phyloP scores from a whole-genome alignment of 78 protist species.

The Dictyostelium purpureum region DNA sequence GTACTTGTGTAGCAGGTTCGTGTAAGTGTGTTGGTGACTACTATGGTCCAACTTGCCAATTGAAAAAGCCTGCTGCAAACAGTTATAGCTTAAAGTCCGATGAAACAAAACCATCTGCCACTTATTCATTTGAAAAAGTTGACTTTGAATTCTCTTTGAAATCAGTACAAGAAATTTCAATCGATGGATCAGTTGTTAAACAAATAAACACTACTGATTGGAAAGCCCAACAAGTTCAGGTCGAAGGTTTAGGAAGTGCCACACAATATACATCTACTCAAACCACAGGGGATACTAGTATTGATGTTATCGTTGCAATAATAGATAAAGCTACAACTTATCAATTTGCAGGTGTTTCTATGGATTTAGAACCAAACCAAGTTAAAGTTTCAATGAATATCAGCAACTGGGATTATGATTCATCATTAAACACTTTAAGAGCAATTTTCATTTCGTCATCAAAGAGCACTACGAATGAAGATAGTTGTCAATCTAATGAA shows the following conservation, averaged over 20 bases:
- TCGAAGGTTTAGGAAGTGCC: not conserved
- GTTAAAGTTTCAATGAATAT: constrained; percentile 29
- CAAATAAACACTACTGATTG: not conserved
- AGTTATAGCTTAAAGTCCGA: not conserved
- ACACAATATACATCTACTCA: not conserved
- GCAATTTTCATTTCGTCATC: not conserved
- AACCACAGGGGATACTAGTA: not conserved
- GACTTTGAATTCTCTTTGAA: constrained; percentile 1
- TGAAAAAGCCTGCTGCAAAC: not conserved
- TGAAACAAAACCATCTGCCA: not conserved
- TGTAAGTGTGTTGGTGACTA: constrained; percentile 20
- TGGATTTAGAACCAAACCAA: not conserved
- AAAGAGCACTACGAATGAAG: not conserved
- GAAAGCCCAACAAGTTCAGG: not conserved
- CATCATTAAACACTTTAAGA: constrained; percentile 22
- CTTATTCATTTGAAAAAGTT: not conserved
- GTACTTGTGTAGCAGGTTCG: constrained; percentile 4
- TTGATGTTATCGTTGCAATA: not conserved
- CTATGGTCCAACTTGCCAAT: constrained; percentile 14
- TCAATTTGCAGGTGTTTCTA: constrained; percentile 34
- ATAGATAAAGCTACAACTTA: not conserved
- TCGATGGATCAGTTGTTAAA: not conserved
- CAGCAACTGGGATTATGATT: not conserved
- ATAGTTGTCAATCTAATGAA: not conserved
- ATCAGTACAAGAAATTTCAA: constrained; percentile 8